Conservation (phyloP, 257 asterid species). For the Craterostigma plantagineum region DNA sequence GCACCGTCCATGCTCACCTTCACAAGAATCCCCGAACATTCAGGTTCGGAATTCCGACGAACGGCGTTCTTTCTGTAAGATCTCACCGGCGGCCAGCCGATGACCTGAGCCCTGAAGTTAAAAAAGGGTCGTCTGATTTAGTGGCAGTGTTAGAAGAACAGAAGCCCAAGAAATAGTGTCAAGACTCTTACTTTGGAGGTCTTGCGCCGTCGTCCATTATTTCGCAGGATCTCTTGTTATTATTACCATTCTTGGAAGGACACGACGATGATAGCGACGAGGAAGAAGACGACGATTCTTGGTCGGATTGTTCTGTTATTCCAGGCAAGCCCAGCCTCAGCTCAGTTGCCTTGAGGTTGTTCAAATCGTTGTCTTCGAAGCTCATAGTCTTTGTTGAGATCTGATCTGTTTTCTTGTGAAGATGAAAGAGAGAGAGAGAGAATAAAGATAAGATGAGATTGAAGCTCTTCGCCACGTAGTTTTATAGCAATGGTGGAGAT, state of each 20-base stretch:
- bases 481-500: constrained; percentile 2
- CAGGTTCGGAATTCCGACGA: constrained; percentile 2
- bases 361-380: constrained; percentile 5
- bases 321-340: constrained; percentile 45
- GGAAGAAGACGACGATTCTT: constrained; percentile 12
- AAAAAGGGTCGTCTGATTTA: too few species aligned
- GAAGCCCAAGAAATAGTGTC: too few species aligned
- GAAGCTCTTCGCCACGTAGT: not conserved
- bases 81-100: constrained; percentile 32
- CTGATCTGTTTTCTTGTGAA: not conserved
- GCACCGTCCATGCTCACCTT: constrained; percentile 17
- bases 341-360: constrained; percentile 36
- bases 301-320: constrained; percentile 17
- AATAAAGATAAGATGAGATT: not conserved
- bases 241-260: too few species aligned
- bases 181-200: too few species aligned
- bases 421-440: too few species aligned
- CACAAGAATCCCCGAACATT: constrained; percentile 16
- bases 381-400: constrained; percentile 8
- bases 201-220: too few species aligned
- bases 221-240: too few species aligned
- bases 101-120: constrained; percentile 18
- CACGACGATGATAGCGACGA: too few species aligned
- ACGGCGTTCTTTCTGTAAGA: constrained; percentile 13
- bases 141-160: too few species aligned